Evolutionary conservation across 768 basidiomycete genomes (phyloP).

Genomic region (Lentinula lateritia): DNA sequence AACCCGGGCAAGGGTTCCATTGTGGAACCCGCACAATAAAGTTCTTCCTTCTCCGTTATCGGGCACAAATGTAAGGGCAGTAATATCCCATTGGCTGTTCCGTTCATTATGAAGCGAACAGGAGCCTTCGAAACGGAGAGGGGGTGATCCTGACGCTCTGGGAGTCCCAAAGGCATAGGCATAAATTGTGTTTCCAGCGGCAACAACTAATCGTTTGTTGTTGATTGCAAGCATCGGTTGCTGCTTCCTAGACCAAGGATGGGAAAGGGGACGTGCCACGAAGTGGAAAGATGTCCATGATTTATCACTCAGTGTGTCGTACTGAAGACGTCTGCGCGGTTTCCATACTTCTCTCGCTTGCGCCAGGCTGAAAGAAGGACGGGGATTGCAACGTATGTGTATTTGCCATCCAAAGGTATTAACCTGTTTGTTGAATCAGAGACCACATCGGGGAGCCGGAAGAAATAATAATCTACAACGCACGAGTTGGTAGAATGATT

Average conservation of each 20-base stretch:
- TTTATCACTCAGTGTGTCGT: slow-evolving; percentile 46
- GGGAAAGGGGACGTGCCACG: slow-evolving; percentile 59
- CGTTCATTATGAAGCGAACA: slow-evolving; percentile 31
- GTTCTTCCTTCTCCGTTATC: slow-evolving; percentile 39
- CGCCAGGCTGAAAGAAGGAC: slow-evolving; percentile 49
- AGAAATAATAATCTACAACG: slow-evolving; percentile 15
- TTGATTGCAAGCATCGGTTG: slow-evolving; percentile 56
- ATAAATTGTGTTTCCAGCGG: slow-evolving; percentile 52
- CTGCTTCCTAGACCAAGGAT: slow-evolving; percentile 49
- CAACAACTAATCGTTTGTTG: slow-evolving; percentile 50
- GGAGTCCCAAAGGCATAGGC: slow-evolving; percentile 45
- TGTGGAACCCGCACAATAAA: slow-evolving; percentile 52
- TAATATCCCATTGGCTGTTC: slow-evolving; percentile 41
- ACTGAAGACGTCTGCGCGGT: slow-evolving; percentile 36
- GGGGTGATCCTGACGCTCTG: slow-evolving; percentile 29
- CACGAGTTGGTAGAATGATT: slow-evolving; percentile 37
- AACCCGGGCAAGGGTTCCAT: slow-evolving; percentile 52
- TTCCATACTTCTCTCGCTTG: slow-evolving; percentile 40
- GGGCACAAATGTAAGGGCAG: slow-evolving; percentile 43
- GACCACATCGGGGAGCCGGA: not conserved
- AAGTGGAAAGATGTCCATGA: slow-evolving; percentile 48
- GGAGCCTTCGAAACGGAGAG: slow-evolving; percentile 41
- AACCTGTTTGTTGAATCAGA: slow-evolving; percentile 36
- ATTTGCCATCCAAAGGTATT: slow-evolving; percentile 53
- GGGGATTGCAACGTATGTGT: slow-evolving; percentile 44